Conservation (phyloP, 768 basidiomycete genomes). For the Sporobolomyces pararoseus region DNA sequence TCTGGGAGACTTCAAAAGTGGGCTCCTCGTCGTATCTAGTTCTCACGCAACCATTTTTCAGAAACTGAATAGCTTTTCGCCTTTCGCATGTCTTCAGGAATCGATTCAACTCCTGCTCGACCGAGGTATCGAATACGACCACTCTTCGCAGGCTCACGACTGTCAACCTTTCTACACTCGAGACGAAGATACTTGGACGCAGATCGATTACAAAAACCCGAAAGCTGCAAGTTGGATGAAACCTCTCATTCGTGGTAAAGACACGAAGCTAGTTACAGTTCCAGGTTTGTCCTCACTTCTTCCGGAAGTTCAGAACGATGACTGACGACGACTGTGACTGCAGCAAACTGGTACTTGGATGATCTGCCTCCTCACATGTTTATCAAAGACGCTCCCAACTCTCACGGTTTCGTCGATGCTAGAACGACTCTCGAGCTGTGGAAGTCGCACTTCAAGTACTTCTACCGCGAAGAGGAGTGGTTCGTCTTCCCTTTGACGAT, state of each 20-base stretch:
- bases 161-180: constrained; percentile 67
- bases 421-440: constrained; percentile 67
- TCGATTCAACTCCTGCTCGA: constrained; percentile 63
- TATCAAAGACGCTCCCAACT: constrained; percentile 61
- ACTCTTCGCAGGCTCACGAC: constrained; percentile 57
- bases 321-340: no score
- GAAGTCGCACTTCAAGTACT: constrained; percentile 70
- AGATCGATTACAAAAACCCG: constrained; percentile 63
- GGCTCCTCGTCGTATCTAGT: not conserved
- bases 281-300: no score
- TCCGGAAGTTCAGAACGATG: no score
- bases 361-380: constrained; percentile 62
- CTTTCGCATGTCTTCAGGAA: constrained; percentile 21
- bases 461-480: constrained; percentile 51
- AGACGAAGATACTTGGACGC: constrained; percentile 67
- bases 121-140: constrained; percentile 70
- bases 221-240: constrained; percentile 70
- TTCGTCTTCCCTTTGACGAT: constrained; percentile 58
- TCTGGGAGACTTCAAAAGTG: constrained; percentile 74
- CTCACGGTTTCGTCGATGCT: constrained; percentile 71
- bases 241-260: constrained; percentile 62
- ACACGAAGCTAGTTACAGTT: constrained; percentile 58
- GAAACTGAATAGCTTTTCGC: no score
- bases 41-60: not conserved
- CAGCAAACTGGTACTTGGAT: constrained; percentile 56